These are phyloP conservation scores for Prunus persica DNA, from an alignment of 306 rosid species.

Conservation along the genomic window DNA sequence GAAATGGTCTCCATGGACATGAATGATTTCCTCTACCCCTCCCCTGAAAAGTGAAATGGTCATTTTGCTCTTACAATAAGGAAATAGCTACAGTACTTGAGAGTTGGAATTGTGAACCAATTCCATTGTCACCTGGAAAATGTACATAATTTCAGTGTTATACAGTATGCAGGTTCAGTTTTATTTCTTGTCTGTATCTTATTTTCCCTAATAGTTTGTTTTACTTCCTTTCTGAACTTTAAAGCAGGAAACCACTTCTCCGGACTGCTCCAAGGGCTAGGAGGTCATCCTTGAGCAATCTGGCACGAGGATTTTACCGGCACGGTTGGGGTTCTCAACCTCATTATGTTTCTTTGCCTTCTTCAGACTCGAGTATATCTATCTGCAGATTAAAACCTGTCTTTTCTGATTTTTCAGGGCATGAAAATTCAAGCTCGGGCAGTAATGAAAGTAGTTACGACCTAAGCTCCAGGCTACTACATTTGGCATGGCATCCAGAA, in stretches of 20 bases:
- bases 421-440: constrained; percentile 31
- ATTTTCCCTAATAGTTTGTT: not conserved
- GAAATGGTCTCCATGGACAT: not conserved
- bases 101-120: not conserved
- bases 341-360: not conserved
- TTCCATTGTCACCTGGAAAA: not conserved
- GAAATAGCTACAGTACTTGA: not conserved
- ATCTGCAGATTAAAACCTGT: not conserved
- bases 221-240: not conserved
- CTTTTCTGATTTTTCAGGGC: constrained; percentile 33
- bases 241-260: constrained; percentile 31
- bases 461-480: constrained; percentile 44
- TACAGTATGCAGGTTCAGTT: not conserved
- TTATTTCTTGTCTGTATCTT: not conserved
- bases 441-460: constrained; percentile 26
- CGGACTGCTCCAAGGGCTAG: constrained; percentile 40
- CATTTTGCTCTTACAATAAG: too few species aligned
- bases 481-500: constrained; percentile 66
- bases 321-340: constrained; percentile 31
- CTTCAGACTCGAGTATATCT: not conserved
- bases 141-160: not conserved
- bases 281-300: constrained; percentile 53
- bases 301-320: constrained; percentile 46
- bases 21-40: not conserved
- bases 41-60: not conserved